Percentiles rank a stretch among this genome's conserved stretches.
These are phyloP conservation scores for Stereocaulon alpinum DNA, from an alignment of 495 filamentous ascomycete species.

Conservation along the genomic window DNA sequence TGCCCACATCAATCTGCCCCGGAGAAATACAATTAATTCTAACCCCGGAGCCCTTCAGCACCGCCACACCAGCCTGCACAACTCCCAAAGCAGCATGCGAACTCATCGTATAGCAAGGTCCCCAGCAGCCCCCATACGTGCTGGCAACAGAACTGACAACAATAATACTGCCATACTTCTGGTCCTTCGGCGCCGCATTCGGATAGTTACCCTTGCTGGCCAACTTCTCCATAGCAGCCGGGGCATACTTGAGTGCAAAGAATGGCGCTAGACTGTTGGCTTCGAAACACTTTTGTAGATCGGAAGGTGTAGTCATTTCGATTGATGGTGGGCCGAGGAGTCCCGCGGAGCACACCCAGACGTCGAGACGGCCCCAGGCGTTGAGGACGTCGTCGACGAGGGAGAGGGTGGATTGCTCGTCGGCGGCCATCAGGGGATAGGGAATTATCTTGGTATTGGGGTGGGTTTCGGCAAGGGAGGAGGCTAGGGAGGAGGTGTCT, in stretches of 20 bases:
- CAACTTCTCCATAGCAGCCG: slow-evolving; percentile 49
- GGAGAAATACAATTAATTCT: slow-evolving; percentile 49
- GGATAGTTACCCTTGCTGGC: slow-evolving; percentile 42
- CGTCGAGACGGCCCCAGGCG: slow-evolving; percentile 46
- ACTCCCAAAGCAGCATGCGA: slow-evolving; percentile 50
- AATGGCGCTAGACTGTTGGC: slow-evolving; percentile 49
- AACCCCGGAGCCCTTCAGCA: slow-evolving; percentile 47
- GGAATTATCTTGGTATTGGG: slow-evolving; percentile 49
- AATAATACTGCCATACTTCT: slow-evolving; percentile 48
- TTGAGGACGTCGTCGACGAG: slow-evolving; percentile 54
- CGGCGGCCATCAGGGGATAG: slow-evolving; percentile 44
- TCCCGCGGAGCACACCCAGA: slow-evolving; percentile 47
- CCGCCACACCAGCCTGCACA: slow-evolving; percentile 45
- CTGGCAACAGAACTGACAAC: slow-evolving; percentile 46
- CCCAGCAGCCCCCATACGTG: slow-evolving; percentile 50
- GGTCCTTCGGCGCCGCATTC: slow-evolving; percentile 48
- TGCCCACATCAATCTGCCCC: slow-evolving; percentile 49
- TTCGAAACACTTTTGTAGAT: slow-evolving; percentile 45
- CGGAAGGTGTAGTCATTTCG: slow-evolving; percentile 40
- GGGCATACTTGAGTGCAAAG: slow-evolving; percentile 53
- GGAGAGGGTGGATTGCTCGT: slow-evolving; percentile 47
- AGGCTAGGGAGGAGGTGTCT: slow-evolving; percentile 26
- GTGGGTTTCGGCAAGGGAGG: slow-evolving; percentile 27
- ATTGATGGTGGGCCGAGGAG: slow-evolving; percentile 48
- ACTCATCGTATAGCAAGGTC: slow-evolving; percentile 46